Base-by-base conservation (phyloP, 257 asterid genomes). In the Lithospermum erythrorhizon region DNA sequence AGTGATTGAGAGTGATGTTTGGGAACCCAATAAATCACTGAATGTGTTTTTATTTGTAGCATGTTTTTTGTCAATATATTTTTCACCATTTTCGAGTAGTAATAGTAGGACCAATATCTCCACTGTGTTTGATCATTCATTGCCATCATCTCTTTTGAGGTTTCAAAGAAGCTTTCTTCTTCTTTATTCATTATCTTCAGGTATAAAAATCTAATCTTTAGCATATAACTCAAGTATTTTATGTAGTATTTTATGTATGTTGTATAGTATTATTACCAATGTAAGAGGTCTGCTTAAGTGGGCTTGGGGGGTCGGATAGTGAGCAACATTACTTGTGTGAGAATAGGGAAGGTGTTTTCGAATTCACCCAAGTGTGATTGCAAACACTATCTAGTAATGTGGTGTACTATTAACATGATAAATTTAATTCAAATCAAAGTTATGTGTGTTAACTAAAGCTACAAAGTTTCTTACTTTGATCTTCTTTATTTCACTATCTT, bases 121-220 rank as follows among this genome's bases (percentile, higher is more conserved):
- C 21, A 72, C 82, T 58, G 82, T 78, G 55, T 72, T 93, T 67
- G 95, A 86, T 73, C 95, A 84, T 70, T 71, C 89, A 27, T 74
- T 78, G 32, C 45, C 90, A 0, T 64, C 85, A 65, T 71, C 86
- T 18, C 78, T 77, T 55, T 68, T 72, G 66, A 87, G 89, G 27
- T 86, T 81, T 55, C 91, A 81, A 62, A 69, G 85, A 53, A 80
- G 67, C 59, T 84, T 93, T 74, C 86, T 89, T 49, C 70, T 82
- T 64, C 72, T 93, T 29, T 89, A 60, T 74, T 68, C 88, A 47
- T 65, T 93, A 32, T 78, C 99, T 53, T 84, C 99, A 65, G 99
- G 99, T 81, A n/a, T 22, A 35, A 35, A 35, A 35, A 35, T 35
- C 45, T 35, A 35, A 35, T 35, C 11, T 35, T 35, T 35, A 35